Evolutionary conservation across 2,329 filamentous ascomycete species (phyloP).

Genomic region (Penicillium italicum): DNA sequence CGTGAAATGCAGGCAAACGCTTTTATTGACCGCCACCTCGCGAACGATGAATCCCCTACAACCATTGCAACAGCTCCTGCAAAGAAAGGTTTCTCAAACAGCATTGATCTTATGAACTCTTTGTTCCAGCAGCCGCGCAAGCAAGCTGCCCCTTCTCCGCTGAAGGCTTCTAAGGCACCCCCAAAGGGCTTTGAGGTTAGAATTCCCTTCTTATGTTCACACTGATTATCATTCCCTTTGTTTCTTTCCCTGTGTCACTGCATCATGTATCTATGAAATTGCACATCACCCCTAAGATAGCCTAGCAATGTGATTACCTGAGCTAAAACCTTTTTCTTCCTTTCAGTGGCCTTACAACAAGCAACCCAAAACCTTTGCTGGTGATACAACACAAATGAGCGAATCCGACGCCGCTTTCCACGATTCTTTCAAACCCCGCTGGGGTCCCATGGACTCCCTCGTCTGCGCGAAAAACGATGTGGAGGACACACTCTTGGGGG

Average conservation of each 20-base stretch:
- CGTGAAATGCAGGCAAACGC: slow-evolving; percentile 61
- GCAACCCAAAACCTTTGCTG: slow-evolving; percentile 64
- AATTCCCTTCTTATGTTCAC: slow-evolving; percentile 42
- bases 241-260: slow-evolving; percentile 45
- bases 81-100: slow-evolving; percentile 71
- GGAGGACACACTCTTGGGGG: slow-evolving; percentile 17
- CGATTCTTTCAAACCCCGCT: slow-evolving; percentile 71
- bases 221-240: slow-evolving; percentile 34
- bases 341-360: slow-evolving; percentile 83
- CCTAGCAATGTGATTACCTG: slow-evolving; percentile 37
- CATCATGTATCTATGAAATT: slow-evolving; percentile 22
- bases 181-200: slow-evolving; percentile 83
- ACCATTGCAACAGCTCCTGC: slow-evolving; percentile 20
- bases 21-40: slow-evolving; percentile 48
- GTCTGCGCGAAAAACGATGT: slow-evolving; percentile 56
- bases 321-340: slow-evolving; percentile 36
- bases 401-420: slow-evolving; percentile 66
- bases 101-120: slow-evolving; percentile 95
- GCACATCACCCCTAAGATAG: slow-evolving; percentile 24
- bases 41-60: slow-evolving; percentile 33
- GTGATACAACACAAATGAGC: slow-evolving; percentile 60
- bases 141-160: slow-evolving; percentile 45
- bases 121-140: slow-evolving; percentile 68
- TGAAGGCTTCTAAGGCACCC: slow-evolving; percentile 55
- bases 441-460: slow-evolving; percentile 71